A percentile compares a stretch with the other conserved stretches of the same genome.
These are phyloP conservation scores for Aureobasidium sp. DNA, from an alignment of 2,329 filamentous ascomycete genomes.

Conservation along the genomic window DNA sequence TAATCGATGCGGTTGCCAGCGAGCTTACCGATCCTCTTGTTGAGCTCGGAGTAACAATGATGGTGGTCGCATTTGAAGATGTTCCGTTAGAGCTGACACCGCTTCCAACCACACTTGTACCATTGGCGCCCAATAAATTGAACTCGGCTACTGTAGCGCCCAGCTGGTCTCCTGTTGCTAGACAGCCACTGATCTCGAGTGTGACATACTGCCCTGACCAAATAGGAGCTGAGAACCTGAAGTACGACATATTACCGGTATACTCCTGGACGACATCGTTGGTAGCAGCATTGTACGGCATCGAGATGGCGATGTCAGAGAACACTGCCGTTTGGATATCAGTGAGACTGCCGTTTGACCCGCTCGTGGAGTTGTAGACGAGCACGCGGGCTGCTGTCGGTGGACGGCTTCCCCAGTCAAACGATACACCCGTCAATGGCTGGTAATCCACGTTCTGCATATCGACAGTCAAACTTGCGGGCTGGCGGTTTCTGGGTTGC, in stretches of 20 bases:
- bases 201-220: slow-evolving; percentile 38
- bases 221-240: slow-evolving; percentile 29
- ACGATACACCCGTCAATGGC: slow-evolving; percentile 42
- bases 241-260: slow-evolving; percentile 36
- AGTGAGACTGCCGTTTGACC: slow-evolving; percentile 18
- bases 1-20: slow-evolving; percentile 4
- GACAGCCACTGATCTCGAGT: slow-evolving; percentile 41
- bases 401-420: slow-evolving; percentile 52
- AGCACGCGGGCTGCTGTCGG: slow-evolving; percentile 45
- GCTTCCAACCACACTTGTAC: slow-evolving; percentile 3
- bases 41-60: background rate
- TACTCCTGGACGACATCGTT: slow-evolving; percentile 32
- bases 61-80: background rate
- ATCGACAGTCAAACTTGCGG: slow-evolving; percentile 49
- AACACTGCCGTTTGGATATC: slow-evolving; percentile 16
- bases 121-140: slow-evolving; percentile 11
- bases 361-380: slow-evolving; percentile 42
- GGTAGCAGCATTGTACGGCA: slow-evolving; percentile 30
- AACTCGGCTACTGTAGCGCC: slow-evolving; percentile 47
- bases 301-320: slow-evolving; percentile 30
- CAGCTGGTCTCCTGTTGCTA: slow-evolving; percentile 27
- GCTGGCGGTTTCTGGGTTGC: slow-evolving; percentile 49
- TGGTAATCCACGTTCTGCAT: slow-evolving; percentile 31
- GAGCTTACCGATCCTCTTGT: slow-evolving; percentile 3
- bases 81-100: background rate